A percentile compares a stretch with the other conserved stretches of the same genome.
These are phyloP conservation scores for Saprolegnia diclina DNA, from an alignment of 352 stramenopile genomes.

Conservation along the genomic window DNA sequence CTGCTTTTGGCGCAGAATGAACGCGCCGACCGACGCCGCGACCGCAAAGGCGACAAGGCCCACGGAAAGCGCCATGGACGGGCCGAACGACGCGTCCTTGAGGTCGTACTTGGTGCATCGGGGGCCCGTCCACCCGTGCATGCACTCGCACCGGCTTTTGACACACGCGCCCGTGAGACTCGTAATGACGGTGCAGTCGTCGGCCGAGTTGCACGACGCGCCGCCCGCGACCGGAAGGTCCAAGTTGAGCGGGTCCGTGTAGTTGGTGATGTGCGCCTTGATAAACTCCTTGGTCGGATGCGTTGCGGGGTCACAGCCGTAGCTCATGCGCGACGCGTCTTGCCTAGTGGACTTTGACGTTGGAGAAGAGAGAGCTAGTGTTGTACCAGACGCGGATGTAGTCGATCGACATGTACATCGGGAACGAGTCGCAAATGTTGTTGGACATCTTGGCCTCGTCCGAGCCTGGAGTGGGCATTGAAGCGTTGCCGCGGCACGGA, in stretches of 20 bases:
- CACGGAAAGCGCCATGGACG: not conserved
- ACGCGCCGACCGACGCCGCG: not conserved
- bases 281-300: constrained; percentile 77
- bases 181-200: constrained; percentile 40
- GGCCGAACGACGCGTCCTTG: not conserved
- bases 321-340: constrained; percentile 43
- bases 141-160: constrained; percentile 45
- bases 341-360: too few species aligned
- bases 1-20: not conserved
- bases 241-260: constrained; percentile 56
- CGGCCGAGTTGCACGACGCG: constrained; percentile 43
- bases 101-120: constrained; percentile 41
- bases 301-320: constrained; percentile 50
- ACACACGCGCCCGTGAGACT: constrained; percentile 48
- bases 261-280: constrained; percentile 63
- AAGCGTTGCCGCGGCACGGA: constrained; percentile 51
- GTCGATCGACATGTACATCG: constrained; percentile 83
- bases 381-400: constrained; percentile 67
- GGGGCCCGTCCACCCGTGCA: constrained; percentile 54
- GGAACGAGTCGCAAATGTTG: constrained; percentile 74
- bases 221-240: constrained; percentile 48
- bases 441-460: constrained; percentile 33
- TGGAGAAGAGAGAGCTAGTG: too few species aligned
- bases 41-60: not conserved
- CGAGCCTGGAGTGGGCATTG: constrained; percentile 28